Percentiles rank a stretch among this genome's conserved stretches.
Conservation (phyloP, 176 grass and related monocot species). For the Elaeis guineensis region DNA sequence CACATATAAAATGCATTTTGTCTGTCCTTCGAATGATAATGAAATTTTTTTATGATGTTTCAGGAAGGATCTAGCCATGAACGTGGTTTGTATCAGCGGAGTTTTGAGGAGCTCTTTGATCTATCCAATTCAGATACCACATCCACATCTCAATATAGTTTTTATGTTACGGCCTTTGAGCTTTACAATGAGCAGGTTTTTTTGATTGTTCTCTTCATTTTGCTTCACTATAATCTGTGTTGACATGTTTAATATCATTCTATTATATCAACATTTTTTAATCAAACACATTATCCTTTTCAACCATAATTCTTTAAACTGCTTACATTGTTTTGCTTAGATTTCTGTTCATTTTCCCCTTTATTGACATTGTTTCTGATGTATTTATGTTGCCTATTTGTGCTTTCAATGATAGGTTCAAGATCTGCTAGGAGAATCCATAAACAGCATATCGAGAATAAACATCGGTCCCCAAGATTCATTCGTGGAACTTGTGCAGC, state of each 20-base stretch:
- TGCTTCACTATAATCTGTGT: no score
- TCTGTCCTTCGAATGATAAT: slow-evolving; percentile 10
- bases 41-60: slow-evolving; percentile 23
- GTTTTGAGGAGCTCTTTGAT: slow-evolving; percentile 96
- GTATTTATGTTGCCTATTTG: slow-evolving; percentile 10
- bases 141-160: slow-evolving; percentile 75
- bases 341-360: not conserved
- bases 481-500: slow-evolving; percentile 80
- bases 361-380: slow-evolving; percentile 9
- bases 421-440: slow-evolving; percentile 74
- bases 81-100: slow-evolving; percentile 78
- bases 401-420: slow-evolving; percentile 46
- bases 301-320: no score
- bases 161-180: slow-evolving; percentile 88
- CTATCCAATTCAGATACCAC: slow-evolving; percentile 94
- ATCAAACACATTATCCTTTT: no score
- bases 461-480: slow-evolving; percentile 64
- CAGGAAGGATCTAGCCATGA: slow-evolving; percentile 99
- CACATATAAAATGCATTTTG: slow-evolving; percentile 15
- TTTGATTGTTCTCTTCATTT: not conserved
- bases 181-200: slow-evolving; percentile 95
- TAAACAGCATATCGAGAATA: slow-evolving; percentile 48
- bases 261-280: not conserved
- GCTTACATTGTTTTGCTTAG: no score
- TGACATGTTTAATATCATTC: not conserved